Base-by-base conservation (phyloP, 2,329 filamentous ascomycete genomes). In the Daldinia sp. region DNA sequence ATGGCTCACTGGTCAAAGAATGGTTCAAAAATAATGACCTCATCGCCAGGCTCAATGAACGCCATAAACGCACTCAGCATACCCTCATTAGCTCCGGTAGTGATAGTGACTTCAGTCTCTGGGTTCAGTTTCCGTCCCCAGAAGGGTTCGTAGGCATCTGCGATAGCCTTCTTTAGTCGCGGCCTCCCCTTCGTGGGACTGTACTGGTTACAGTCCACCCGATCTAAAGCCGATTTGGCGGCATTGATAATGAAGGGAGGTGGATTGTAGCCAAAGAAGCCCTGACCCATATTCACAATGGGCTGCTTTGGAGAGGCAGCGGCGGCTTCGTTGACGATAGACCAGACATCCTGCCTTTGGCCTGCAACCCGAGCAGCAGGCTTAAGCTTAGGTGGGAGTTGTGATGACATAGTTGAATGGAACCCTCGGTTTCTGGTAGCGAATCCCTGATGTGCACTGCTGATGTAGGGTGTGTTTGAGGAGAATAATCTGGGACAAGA, bases 31-130 rank as follows among this genome's bases (percentile, higher is more conserved):
- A 99, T 88, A 73, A 99, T 98, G 72, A 98, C 96, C 81, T 99
- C 96, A 78, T 99, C 96, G 12, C 93, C 96, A 0, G 89, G 87
- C 81, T 99, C 96, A 65, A 99, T 90, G 75, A 99, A 99, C 2
- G 88, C 96, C 96, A 99, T 98, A 78, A 99, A 98, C 0, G 94
- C 96, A 78, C 93, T 95, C 72, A 99, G 85, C 93, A 98, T 98
- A 75, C 93, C 88, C 82, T 97, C 93, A 76, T 97, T 97, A 44
- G 93, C 93, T 48, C 93, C 93, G 0, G 95, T 98, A 4, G 96
- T 98, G 79, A 99, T 93, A 23, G 93, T 94, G 68, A 99, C 92
- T 79, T 99, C 96, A 1, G 91, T 97, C 41, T 97, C 93, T 0
- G 95, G 93, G 79, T 99, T 86, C 50, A 99, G 81, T 70, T 87